These are phyloP conservation scores for Sutorius australiensis DNA, from an alignment of 768 basidiomycete genomes.

Conservation along the genomic window DNA sequence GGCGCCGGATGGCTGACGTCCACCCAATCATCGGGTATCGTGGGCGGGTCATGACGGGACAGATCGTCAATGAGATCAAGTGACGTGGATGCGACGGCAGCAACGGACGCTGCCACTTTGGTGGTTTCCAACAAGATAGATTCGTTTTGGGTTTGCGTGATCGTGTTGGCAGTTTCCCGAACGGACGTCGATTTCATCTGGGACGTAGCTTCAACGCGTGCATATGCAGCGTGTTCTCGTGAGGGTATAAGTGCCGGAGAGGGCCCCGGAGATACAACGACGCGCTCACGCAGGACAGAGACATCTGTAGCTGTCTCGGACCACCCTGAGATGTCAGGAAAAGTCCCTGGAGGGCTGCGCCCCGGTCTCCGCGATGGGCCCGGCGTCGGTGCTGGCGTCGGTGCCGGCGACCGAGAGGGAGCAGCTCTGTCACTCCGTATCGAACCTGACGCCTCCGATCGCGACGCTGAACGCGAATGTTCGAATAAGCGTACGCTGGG, in stretches of 20 bases:
- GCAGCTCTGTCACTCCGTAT: slow-evolving; percentile 30
- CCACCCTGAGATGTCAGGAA: slow-evolving; percentile 29
- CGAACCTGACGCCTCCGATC: slow-evolving; percentile 16
- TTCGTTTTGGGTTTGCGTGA: slow-evolving; percentile 12
- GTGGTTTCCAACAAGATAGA: slow-evolving; percentile 3
- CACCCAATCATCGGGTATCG: slow-evolving; percentile 31
- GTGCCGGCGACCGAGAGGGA: slow-evolving; percentile 24
- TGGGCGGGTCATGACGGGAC: slow-evolving; percentile 18
- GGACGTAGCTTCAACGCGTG: slow-evolving; percentile 12
- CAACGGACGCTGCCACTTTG: background rate
- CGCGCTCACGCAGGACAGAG: slow-evolving; percentile 15
- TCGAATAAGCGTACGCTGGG: slow-evolving; percentile 28
- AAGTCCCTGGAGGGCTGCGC: slow-evolving; percentile 28
- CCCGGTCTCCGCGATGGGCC: slow-evolving; percentile 21
- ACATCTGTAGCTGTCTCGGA: slow-evolving; percentile 29
- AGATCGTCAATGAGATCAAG: slow-evolving; percentile 8
- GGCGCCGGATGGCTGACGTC: slow-evolving; percentile 14
- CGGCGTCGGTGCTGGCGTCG: slow-evolving; percentile 14
- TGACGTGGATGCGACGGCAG: background rate
- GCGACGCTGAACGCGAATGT: slow-evolving; percentile 14
- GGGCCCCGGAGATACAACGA: slow-evolving; percentile 15
- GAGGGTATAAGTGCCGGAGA: slow-evolving; percentile 30
- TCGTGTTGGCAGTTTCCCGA: slow-evolving; percentile 7
- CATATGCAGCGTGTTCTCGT: slow-evolving; percentile 12
- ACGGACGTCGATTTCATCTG: slow-evolving; percentile 1